A percentile compares a stretch with the other conserved stretches of the same genome.
These are phyloP conservation scores for Plantago elongata DNA, from an alignment of 257 asterid species.

Conservation along the genomic window DNA sequence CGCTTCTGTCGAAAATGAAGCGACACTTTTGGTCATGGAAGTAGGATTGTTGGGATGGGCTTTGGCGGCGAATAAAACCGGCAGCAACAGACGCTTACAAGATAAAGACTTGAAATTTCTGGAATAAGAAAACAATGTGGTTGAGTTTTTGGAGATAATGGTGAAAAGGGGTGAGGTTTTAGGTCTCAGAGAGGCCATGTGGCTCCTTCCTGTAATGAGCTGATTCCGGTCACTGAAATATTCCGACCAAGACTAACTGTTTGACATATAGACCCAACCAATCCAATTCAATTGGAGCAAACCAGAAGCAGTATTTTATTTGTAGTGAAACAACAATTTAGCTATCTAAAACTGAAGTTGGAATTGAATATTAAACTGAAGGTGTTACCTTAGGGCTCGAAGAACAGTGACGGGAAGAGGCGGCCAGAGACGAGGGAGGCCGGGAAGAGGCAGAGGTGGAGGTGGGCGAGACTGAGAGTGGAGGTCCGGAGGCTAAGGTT, in stretches of 20 bases:
- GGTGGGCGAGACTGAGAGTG: too few species aligned
- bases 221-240: conserved; percentile 1
- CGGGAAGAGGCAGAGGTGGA: too few species aligned
- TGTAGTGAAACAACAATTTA: too few species aligned
- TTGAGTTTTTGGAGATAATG: conserved; percentile 27
- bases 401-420: too few species aligned
- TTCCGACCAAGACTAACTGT: conserved; percentile 10
- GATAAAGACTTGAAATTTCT: conserved; percentile 24
- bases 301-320: too few species aligned
- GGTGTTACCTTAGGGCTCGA: too few species aligned
- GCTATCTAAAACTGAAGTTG: too few species aligned
- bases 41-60: conserved; percentile 16
- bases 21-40: conserved; percentile 31
- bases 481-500: too few species aligned
- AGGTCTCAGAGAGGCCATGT: conserved; percentile 30
- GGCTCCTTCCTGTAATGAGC: conserved; percentile 20
- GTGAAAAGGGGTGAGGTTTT: conserved; percentile 34
- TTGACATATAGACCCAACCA: background rate
- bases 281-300: background rate
- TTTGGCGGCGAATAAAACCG: conserved; percentile 17
- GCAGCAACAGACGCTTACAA: conserved; percentile 7
- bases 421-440: too few species aligned
- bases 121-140: conserved; percentile 19
- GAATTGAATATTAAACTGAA: too few species aligned
- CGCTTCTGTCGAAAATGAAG: conserved; percentile 37